Percentiles rank a stretch among this genome's conserved stretches.
phyloP scores from a whole-genome alignment of 2,329 filamentous ascomycete genomes.

The Microsporum ferrugineum region DNA sequence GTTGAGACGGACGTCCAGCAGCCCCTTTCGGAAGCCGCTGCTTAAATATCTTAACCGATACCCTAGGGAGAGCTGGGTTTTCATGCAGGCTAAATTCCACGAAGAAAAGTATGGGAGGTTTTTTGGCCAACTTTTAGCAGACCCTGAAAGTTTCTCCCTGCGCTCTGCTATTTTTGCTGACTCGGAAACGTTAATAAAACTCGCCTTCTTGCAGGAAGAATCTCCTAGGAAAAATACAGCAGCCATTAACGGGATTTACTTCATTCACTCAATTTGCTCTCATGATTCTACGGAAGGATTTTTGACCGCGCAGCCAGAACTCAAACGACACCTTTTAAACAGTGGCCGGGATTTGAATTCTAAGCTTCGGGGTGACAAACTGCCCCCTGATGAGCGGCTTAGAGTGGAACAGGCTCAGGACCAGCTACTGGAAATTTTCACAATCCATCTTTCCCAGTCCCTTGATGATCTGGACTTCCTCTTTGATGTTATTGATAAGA shows the following conservation, averaged over 20 bases:
- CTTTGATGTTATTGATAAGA: conserved; percentile 70
- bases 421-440: conserved; percentile 74
- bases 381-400: conserved; percentile 63
- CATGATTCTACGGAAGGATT: conserved; percentile 55
- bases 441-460: conserved; percentile 63
- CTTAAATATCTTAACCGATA: conserved; percentile 93
- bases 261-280: conserved; percentile 66
- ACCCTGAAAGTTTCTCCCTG: conserved; percentile 62
- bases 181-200: conserved; percentile 58
- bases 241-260: conserved; percentile 76
- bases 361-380: conserved; percentile 56
- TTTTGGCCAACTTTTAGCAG: conserved; percentile 71
- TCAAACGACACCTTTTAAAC: conserved; percentile 49
- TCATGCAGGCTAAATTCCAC: conserved; percentile 66
- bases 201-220: conserved; percentile 52
- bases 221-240: conserved; percentile 60
- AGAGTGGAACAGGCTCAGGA: conserved; percentile 82
- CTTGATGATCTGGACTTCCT: conserved; percentile 70
- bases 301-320: conserved; percentile 45
- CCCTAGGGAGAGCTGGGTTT: conserved; percentile 71
- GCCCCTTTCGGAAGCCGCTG: conserved; percentile 79
- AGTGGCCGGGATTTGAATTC: conserved; percentile 69
- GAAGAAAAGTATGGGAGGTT: conserved; percentile 83
- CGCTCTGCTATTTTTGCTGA: conserved; percentile 64
- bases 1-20: conserved; percentile 74